Percentiles rank a stretch among this genome's conserved stretches.
Conservation (phyloP, 208 protist species). For the Jaenimonas drosophilae region DNA sequence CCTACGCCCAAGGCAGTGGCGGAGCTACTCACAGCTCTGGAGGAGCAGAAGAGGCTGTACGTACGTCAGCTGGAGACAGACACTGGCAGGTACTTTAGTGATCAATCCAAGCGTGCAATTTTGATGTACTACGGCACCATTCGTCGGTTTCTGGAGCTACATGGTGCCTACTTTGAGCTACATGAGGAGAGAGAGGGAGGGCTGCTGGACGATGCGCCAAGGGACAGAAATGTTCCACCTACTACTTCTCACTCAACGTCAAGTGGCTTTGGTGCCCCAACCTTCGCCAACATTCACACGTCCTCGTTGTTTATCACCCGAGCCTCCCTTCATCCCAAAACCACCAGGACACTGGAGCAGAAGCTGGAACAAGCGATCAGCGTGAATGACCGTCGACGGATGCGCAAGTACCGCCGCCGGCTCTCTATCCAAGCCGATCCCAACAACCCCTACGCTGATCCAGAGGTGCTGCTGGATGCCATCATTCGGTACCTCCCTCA, state of each 20-base stretch:
- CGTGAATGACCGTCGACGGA: constrained; percentile 5
- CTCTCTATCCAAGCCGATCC: constrained; percentile 25
- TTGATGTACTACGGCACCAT: constrained; percentile 26
- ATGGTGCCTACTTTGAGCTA: constrained; percentile 14
- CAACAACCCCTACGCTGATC: constrained; percentile 29
- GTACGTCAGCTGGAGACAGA: constrained; percentile 6
- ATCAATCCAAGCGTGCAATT: constrained; percentile 13
- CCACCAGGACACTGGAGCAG: constrained; percentile 17
- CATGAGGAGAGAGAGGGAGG: constrained; percentile 7
- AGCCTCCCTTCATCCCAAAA: too few relatives aligned
- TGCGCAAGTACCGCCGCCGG: constrained; percentile 25
- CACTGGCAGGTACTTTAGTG: constrained; percentile 3
- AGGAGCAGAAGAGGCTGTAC: constrained; percentile 7
- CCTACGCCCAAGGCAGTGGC: constrained; percentile 19
- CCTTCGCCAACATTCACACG: too few relatives aligned
- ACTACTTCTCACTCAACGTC: neutral
- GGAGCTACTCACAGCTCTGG: constrained; percentile 10
- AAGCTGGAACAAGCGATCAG: constrained; percentile 18
- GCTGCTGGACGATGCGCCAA: constrained; percentile 4
- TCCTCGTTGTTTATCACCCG: neutral
- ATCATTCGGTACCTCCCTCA: constrained; percentile 36
- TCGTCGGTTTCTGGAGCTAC: constrained; percentile 10
- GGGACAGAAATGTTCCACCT: neutral
- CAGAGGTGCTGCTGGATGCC: constrained; percentile 23
- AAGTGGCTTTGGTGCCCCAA: too few relatives aligned